Evolutionary conservation across 2,329 filamentous ascomycete species (phyloP), one percentile per base, ranked within the genome.

Genomic region (Coleophoma eucalyptorum): DNA sequence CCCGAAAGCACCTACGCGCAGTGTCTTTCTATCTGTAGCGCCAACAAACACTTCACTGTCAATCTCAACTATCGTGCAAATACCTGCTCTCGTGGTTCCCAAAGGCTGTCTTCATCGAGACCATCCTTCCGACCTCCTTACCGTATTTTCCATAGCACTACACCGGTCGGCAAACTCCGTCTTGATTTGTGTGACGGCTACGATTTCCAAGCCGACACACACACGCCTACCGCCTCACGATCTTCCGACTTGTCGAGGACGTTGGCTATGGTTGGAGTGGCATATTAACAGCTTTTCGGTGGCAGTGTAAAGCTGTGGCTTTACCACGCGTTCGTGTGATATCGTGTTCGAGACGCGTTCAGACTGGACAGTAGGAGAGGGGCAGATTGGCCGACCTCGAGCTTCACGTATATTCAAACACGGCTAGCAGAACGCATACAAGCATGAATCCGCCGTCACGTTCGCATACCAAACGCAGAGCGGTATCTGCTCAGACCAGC

Each of bases 361-460:
- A 43, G 50, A 50, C 40, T 16, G 34, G 18, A 20, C 38, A 37
- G 35, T 15, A 54, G 52, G 50, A 49, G 55, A 59, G 56, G 55
- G 58, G 56, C 59, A 55, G 53, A 52, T 42, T 21, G 20, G n/a
- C 48, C 46, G 46, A 54, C 26, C 43, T 44, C 50, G 47, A 50
- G 52, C 34, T 48, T 40, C 40, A 46, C 40, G 26, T 33, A 35
- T 47, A 48, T 52, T 49, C 32, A n/a, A n/a, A n/a, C n/a, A 47
- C 47, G 19, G 47, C 50, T 33, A 32, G 52, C 41, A 48, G 33
- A 34, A 50, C 48, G 12, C 26, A 16, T 43, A 44, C 34, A 32
- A 49, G 26, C 46, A 65, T 65, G 63, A 57, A 65, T 42, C 57
- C 61, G 43, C 58, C 59, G 44, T 48, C 51, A 43, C 58, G 57